phyloP scores from a whole-genome alignment of 495 filamentous ascomycete genomes.

The Neurospora terricola region DNA sequence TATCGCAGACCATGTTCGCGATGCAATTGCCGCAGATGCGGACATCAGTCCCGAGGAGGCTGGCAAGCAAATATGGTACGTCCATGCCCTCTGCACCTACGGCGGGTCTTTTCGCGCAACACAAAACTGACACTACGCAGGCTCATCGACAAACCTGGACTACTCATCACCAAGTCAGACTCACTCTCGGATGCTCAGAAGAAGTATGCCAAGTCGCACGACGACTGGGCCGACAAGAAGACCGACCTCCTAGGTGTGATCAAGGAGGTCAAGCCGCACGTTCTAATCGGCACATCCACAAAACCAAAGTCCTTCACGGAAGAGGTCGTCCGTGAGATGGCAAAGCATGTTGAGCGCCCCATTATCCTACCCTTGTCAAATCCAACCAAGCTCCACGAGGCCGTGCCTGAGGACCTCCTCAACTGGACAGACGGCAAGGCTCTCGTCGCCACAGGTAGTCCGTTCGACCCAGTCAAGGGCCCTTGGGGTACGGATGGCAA shows the following conservation, averaged over 20 bases:
- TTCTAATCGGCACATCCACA: conserved; percentile 78
- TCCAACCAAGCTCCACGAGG: conserved; percentile 78
- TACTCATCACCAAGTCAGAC: conserved; percentile 49
- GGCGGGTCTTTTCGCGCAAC: not conserved
- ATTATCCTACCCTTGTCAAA: conserved; percentile 83
- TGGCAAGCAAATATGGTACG: conserved; percentile 69
- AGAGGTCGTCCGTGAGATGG: conserved; percentile 67
- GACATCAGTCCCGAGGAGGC: conserved; percentile 64
- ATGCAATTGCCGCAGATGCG: conserved; percentile 63
- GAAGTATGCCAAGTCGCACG: conserved; percentile 53
- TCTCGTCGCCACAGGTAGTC: conserved; percentile 76
- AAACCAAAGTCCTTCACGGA: conserved; percentile 71
- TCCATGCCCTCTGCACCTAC: not conserved
- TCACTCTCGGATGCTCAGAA: conserved; percentile 54
- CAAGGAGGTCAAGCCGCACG: conserved; percentile 64
- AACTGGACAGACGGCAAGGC: conserved; percentile 70
- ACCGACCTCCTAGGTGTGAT: conserved; percentile 56
- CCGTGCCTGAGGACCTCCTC: conserved; percentile 65
- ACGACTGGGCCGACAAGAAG: conserved; percentile 51
- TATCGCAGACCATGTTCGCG: conserved; percentile 78
- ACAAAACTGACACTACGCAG: conserved; percentile 25
- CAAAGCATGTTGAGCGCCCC: conserved; percentile 62
- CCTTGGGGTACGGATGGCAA: conserved; percentile 43
- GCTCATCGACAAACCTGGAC: conserved; percentile 78
- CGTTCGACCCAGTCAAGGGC: conserved; percentile 68